phyloP scores from a whole-genome alignment of 805 yeast genomes.

The Candida hispaniensis region DNA sequence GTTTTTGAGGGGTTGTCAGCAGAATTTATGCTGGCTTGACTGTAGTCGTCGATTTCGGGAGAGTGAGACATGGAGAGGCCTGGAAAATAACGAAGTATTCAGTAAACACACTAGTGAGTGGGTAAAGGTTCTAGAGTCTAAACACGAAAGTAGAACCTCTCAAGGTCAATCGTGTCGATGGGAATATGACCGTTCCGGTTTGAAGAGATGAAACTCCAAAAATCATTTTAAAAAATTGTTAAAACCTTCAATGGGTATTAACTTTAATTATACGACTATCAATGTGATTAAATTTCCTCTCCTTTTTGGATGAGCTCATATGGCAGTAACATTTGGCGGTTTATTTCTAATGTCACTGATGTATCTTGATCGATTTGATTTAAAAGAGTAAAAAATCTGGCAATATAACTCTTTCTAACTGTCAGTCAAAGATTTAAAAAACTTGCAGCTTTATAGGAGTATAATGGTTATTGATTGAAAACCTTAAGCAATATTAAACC shows the following conservation, averaged over 20 bases:
- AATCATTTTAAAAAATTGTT: not conserved
- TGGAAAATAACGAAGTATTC: too few species aligned
- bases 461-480: too few species aligned
- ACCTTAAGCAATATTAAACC: too few species aligned
- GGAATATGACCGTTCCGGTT: slow-evolving; percentile 2
- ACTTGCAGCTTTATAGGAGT: too few species aligned
- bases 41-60: not conserved
- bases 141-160: slow-evolving; percentile 25
- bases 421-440: too few species aligned
- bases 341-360: not conserved
- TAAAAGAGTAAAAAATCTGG: not conserved
- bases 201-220: slow-evolving; percentile 1
- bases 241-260: too few species aligned
- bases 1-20: not conserved
- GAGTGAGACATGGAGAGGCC: too few species aligned
- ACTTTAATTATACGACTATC: too few species aligned
- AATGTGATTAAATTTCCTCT: not conserved
- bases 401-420: too few species aligned
- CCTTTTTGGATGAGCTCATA: not conserved
- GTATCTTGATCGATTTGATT: too few species aligned
- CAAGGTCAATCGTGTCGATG: slow-evolving; percentile 20
- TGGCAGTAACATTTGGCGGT: not conserved
- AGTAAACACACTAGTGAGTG: too few species aligned
- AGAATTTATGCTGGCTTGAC: not conserved
- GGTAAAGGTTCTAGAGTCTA: slow-evolving; percentile 20